Evolutionary conservation across 1,139 yeast genomes (phyloP), one percentile per base, ranked within the genome.

Genomic region (Geotrichum bryndzae): DNA sequence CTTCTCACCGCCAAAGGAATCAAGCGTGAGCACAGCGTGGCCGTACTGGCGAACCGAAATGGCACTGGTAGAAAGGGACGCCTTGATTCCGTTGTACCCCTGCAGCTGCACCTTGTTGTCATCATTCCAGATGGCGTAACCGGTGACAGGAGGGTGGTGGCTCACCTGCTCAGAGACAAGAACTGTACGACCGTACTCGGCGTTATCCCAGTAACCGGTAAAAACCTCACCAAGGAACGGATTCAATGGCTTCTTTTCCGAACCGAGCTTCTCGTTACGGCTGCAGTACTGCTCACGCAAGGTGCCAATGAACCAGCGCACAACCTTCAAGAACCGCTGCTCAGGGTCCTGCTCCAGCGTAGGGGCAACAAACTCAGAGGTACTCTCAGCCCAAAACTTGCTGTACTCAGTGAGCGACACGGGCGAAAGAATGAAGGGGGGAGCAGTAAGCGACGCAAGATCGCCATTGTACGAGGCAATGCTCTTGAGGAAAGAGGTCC

Each of bases 101-200:
- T 91, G 88, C 64, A 91, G 78, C 41, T 79, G 76, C 29, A 87
- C 85, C 58, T 87, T 82, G 72, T 87, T 82, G 70, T 84, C 82
- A 66, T 86, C 88, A 72, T 90, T 90, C 72, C 82, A 78, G 61
- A 94, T 82, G 48, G 90, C 82, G 73, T 90, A 94, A 1, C 95
- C 97, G 22, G 97, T 91, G 46, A 89, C 86, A 27, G 98, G 97
- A 22, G 98, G 98, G 73, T 92, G 98, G 76, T 92, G 98, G 66
- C 91, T 85, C 25, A 92, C 97, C 76, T 94, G 98, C 75, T 94
- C 98, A 63, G 92, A 84, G 61, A 90, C 80, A 66, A 92, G 79
- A 22, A 83, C 75, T 23, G 96, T 88, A 23, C 81, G 70, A 57
- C 74, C 74, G 67, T 84, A 86, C 27, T 54, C 60, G 8, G 62